Percentiles rank a stretch among this genome's conserved stretches.
Conservation (phyloP, 2,329 filamentous ascomycete genomes). For the Fusarium duplospermum region DNA sequence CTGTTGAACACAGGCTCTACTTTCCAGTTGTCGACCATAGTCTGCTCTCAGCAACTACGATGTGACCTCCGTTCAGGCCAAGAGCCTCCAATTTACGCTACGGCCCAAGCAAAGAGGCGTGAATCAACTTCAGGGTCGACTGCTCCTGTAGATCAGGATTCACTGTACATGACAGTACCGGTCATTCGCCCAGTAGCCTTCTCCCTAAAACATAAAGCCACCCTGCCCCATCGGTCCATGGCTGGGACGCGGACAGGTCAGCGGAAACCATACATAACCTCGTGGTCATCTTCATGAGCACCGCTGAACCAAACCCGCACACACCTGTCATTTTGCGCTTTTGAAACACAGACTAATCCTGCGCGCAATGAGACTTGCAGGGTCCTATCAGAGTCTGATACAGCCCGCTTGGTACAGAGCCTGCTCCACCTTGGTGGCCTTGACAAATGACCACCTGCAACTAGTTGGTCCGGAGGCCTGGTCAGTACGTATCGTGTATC, state of each 20-base stretch:
- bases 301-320: constrained; percentile 2
- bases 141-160: background rate
- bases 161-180: background rate
- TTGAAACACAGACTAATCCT: constrained; percentile 7
- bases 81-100: background rate
- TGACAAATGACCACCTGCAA: constrained; percentile 12
- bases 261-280: constrained; percentile 1
- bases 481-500: constrained; percentile 16
- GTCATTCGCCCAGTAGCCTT: background rate
- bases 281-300: constrained; percentile 14
- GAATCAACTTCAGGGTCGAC: background rate
- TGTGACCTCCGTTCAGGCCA: background rate
- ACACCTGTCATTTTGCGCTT: background rate
- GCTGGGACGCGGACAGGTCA: constrained; percentile 4
- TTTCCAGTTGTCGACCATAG: background rate
- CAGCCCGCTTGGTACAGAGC: background rate
- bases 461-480: constrained; percentile 4
- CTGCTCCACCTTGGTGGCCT: constrained; percentile 2
- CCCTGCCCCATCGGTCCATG: constrained; percentile 15
- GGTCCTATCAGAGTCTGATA: background rate
- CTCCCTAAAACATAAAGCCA: constrained; percentile 28
- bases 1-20: background rate
- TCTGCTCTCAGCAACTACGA: background rate
- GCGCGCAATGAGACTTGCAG: constrained; percentile 7
- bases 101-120: background rate